These are phyloP conservation scores for Leccinum insolens DNA, from an alignment of 1,284 basidiomycete genomes.

Conservation along the genomic window DNA sequence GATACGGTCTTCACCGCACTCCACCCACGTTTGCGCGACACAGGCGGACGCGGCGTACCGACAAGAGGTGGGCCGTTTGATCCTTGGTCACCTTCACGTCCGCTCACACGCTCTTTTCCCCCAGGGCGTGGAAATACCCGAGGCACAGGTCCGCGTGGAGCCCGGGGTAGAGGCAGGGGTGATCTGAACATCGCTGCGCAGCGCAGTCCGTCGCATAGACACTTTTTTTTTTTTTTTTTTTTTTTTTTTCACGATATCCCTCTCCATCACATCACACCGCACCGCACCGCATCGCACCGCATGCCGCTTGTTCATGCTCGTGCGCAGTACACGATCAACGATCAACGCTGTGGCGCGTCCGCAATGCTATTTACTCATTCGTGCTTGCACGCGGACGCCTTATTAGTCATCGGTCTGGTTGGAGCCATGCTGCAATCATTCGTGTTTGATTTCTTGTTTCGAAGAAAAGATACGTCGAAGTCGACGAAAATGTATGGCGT, in stretches of 20 bases:
- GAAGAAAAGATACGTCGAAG: neutral
- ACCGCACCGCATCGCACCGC: neutral
- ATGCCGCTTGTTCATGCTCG: neutral
- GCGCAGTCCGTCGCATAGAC: neutral
- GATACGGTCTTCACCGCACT: neutral
- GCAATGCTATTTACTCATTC: constrained; percentile 4
- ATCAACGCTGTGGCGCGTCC: neutral
- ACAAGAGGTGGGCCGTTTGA: constrained; percentile 38
- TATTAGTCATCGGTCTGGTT: neutral
- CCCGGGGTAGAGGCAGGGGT: constrained; percentile 37
- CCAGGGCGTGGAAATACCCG: constrained; percentile 32
- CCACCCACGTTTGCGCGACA: neutral
- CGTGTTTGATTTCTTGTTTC: neutral
- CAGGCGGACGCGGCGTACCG: constrained; percentile 46
- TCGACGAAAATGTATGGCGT: neutral
- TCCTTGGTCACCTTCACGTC: neutral
- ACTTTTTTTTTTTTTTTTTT: neutral
- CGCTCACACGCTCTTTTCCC: neutral
- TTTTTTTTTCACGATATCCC: constrained; percentile 17
- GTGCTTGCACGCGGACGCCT: constrained; percentile 4
- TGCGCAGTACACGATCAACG: neutral
- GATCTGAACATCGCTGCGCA: constrained; percentile 4
- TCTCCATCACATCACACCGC: neutral
- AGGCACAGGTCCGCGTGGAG: constrained; percentile 32
- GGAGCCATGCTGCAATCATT: neutral